Evolutionary conservation across 2,329 filamentous ascomycete species (phyloP), one percentile per base, ranked within the genome.

Genomic region (Nemania serpens): DNA sequence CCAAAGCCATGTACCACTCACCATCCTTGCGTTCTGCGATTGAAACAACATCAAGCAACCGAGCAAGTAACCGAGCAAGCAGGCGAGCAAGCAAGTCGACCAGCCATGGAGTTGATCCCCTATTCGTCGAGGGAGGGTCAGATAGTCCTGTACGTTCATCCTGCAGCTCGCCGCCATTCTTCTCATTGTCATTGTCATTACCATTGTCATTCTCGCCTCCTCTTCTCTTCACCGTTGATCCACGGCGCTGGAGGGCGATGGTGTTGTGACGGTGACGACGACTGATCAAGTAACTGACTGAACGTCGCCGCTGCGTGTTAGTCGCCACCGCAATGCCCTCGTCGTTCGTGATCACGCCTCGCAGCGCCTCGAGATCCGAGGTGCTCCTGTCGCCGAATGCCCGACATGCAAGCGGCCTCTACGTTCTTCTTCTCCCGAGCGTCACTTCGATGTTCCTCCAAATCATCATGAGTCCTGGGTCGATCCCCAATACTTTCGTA

Each of bases 401-500:
- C 95, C 96, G n/a, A 91, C 92, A 71, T 97, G 94, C 74, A 91
- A 93, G 73, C 89, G 91, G 55, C 87, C 91, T 17, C 83, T 88
- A 75, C 74, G 82, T 65, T 75, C 73, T 41, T 74, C 73, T 37
- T 82, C 84, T 42, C 76, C 82, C 54, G 82, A 85, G 20, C 77
- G 79, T 34, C 74, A 79, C 63, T 85, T 79, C 72, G 84, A 84
- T 55, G 75, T 71, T 43, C 69, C 76, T 34, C 71, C 75, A 52
- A 77, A 78, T 36, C 75, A 75, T 67, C 75, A 74, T 67, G 83
- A 89, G 50, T 84, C 88, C 58, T 98, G 93, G 73, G 90, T 97
- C 68, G 89, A 93, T 70, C 93, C 93, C 2, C 87, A 93, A 53
- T 99, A 99, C 80, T 99, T 99, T 76, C 91, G 91, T 70, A 93